These are phyloP conservation scores for Talaromyces sp. DNA, from an alignment of 2,329 filamentous ascomycete species.

Conservation along the genomic window DNA sequence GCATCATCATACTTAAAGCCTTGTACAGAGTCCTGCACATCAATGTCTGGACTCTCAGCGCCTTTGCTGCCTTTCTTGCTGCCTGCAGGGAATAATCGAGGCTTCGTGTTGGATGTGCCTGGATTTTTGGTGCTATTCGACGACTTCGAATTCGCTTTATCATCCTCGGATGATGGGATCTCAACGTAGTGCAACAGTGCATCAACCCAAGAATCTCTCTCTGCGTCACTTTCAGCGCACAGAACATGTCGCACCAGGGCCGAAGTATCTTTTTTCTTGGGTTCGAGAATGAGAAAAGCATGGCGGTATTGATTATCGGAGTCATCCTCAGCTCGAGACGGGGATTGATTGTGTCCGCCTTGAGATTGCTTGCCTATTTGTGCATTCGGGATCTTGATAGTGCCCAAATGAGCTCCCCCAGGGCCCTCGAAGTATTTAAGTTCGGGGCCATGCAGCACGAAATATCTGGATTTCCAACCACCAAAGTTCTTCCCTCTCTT, in stretches of 20 bases:
- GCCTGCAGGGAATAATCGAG: slow-evolving; percentile 26
- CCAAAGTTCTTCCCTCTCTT: slow-evolving; percentile 98
- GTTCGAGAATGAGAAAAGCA: slow-evolving; percentile 90
- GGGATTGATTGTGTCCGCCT: slow-evolving; percentile 56
- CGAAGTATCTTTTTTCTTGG: slow-evolving; percentile 89
- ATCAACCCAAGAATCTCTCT: slow-evolving; percentile 92
- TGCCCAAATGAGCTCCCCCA: slow-evolving; percentile 83
- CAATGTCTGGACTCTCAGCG: slow-evolving; percentile 39
- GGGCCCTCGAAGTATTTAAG: slow-evolving; percentile 90
- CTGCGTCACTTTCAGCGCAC: slow-evolving; percentile 88
- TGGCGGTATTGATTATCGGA: slow-evolving; percentile 92
- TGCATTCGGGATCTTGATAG: slow-evolving; percentile 84
- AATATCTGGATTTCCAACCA: slow-evolving; percentile 87
- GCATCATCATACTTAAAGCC: slow-evolving; percentile 56
- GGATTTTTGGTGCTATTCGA: slow-evolving; percentile 20
- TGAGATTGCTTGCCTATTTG: slow-evolving; percentile 92
- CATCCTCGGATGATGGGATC: slow-evolving; percentile 31
- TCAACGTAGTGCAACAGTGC: slow-evolving; percentile 87
- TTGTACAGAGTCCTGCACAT: slow-evolving; percentile 38
- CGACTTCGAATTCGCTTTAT: slow-evolving; percentile 22
- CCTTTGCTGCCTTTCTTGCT: slow-evolving; percentile 31
- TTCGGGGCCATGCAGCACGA: slow-evolving; percentile 64
- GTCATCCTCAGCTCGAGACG: slow-evolving; percentile 64
- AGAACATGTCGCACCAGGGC: slow-evolving; percentile 88
- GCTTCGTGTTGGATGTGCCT: slow-evolving; percentile 23